Evolutionary conservation across 768 basidiomycete species (phyloP).

Genomic region (Pleurotus cornucopiae): DNA sequence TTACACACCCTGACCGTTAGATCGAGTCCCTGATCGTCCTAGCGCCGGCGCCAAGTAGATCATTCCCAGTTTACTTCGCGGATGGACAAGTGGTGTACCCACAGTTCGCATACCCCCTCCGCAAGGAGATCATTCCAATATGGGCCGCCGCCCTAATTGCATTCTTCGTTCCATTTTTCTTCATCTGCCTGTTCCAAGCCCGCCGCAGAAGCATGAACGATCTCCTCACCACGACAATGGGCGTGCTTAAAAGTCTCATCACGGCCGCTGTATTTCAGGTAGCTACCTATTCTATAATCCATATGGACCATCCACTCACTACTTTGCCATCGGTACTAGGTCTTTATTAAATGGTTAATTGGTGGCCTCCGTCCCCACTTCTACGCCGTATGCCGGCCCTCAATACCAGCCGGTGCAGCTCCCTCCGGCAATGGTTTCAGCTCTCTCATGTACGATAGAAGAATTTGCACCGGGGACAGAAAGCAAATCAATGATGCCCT

Average conservation of each 20-base stretch:
- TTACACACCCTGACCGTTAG: not conserved
- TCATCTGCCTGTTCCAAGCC: constrained; percentile 51
- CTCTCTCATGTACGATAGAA: constrained; percentile 46
- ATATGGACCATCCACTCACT: not conserved
- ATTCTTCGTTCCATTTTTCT: constrained; percentile 51
- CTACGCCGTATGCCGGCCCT: constrained; percentile 47
- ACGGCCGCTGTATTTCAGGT: constrained; percentile 39
- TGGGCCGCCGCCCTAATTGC: constrained; percentile 49
- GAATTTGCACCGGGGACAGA: constrained; percentile 51
- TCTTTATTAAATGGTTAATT: constrained; percentile 54
- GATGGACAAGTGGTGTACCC: constrained; percentile 50
- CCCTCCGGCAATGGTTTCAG: constrained; percentile 42
- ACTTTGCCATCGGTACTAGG: constrained; percentile 20
- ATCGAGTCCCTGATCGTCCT: constrained; percentile 2
- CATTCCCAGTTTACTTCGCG: constrained; percentile 39
- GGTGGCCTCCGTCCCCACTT: constrained; percentile 50
- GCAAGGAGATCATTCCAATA: constrained; percentile 52
- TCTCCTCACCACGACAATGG: constrained; percentile 47
- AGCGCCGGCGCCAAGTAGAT: constrained; percentile 40
- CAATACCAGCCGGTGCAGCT: constrained; percentile 22
- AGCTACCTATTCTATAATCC: not conserved
- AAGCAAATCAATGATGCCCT: constrained; percentile 54
- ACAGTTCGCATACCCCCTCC: constrained; percentile 44
- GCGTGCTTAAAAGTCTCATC: constrained; percentile 46
- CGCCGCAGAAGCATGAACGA: constrained; percentile 41